Base-by-base conservation (phyloP, 2,329 filamentous ascomycete species). In the Pezizomycotina sp. region DNA sequence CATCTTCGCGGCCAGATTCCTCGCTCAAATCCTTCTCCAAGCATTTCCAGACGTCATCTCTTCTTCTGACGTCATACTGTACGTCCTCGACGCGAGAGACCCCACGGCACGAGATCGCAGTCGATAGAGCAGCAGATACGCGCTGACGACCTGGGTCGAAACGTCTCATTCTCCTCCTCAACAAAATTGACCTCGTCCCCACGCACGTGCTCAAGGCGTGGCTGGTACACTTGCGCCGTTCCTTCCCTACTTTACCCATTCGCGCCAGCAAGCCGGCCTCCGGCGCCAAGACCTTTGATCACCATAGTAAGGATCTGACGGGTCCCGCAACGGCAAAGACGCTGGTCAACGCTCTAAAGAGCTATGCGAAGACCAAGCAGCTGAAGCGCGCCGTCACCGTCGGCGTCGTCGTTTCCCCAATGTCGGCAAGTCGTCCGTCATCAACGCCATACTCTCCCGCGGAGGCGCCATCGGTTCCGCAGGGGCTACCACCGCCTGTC, bases 361-460 rank as follows among this genome's bases (percentile, higher is more conserved):
- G 80, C 27, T 93, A 79, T 54, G 80, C 84, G 6, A 76, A 80
- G 39, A 70, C 69, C 43, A 78, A 79, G 51, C 76, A 91, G 55
- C 64, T 93, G 48, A 92, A 92, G 66, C 77, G 84, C 37, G 77
- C 83, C 34, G 73, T 92, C 51, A 84, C 80, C 13, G 84, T 93
- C 43, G 84, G 84, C 47, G 80, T 93, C 45, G 91, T 93, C 50
- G 84, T 84, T 18, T 93, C 58, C 84, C 84, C 51, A 93, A 93
- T 56, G 84, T 92, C 42, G 84, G 84, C 55, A 93, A 93, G 64
- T 92, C 82, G 18, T 92, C 83, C 32, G 82, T 93, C 52, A 92
- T 93, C 66, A 93, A 93, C 58, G 80, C 83, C 10, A 72, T 93
- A 37, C 77, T 82, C 13, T 74, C 78, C 23, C 71, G 81, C 23